Evolutionary conservation across 495 filamentous ascomycete genomes (phyloP).

Genomic region (Talaromyces proteolyticus): DNA sequence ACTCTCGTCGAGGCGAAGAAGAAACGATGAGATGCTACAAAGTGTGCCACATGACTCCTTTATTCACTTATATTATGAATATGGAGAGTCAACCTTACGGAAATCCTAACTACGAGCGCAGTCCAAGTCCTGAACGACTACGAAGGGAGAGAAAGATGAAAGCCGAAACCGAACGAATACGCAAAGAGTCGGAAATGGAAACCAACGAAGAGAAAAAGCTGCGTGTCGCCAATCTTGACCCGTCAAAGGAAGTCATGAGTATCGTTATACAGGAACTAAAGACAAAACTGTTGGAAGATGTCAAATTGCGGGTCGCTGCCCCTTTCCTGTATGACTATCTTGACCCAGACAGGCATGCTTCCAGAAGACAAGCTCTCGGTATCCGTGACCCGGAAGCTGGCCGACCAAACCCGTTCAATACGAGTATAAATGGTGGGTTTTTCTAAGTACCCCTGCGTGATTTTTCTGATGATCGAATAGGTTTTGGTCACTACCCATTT

Average conservation of each 20-base stretch:
- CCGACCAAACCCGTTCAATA: slow-evolving; percentile 39
- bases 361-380: slow-evolving; percentile 70
- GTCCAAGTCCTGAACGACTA: slow-evolving; percentile 50
- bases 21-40: slow-evolving; percentile 74
- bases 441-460: slow-evolving; percentile 61
- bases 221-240: slow-evolving; percentile 76
- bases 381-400: slow-evolving; percentile 62
- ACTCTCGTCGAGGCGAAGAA: slow-evolving; percentile 64
- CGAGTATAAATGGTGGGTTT: slow-evolving; percentile 47
- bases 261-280: slow-evolving; percentile 74
- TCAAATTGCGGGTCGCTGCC: slow-evolving; percentile 76
- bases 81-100: slow-evolving; percentile 77
- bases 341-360: slow-evolving; percentile 69
- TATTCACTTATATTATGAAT: slow-evolving; percentile 91
- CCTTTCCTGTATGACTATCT: slow-evolving; percentile 79
- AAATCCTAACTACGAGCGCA: slow-evolving; percentile 60
- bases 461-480: slow-evolving; percentile 41
- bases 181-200: slow-evolving; percentile 68
- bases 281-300: slow-evolving; percentile 77
- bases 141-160: slow-evolving; percentile 48
- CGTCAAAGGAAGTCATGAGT: slow-evolving; percentile 73
- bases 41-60: slow-evolving; percentile 61
- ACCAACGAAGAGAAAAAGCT: slow-evolving; percentile 82
- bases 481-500: slow-evolving; percentile 22
- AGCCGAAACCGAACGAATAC: slow-evolving; percentile 48